Percentiles rank a stretch among this genome's conserved stretches.
Evolutionary conservation across 2,329 filamentous ascomycete species (phyloP).

Genomic region (Polytolypa hystricis): DNA sequence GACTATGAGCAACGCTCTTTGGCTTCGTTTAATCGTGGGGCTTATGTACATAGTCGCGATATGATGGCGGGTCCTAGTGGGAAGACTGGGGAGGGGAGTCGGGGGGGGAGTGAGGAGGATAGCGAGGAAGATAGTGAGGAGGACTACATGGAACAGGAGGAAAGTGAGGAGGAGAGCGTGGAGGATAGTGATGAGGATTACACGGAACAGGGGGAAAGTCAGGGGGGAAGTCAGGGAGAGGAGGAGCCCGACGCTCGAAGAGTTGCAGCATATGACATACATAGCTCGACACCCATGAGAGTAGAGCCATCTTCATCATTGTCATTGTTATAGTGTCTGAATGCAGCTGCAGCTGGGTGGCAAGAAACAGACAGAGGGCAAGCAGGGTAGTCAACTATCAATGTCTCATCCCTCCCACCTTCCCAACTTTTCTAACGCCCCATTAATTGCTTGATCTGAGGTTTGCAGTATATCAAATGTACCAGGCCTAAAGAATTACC

Average conservation of each 20-base stretch:
- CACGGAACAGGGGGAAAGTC: too few species aligned
- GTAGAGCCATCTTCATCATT: not conserved
- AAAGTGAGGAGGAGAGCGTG: not conserved
- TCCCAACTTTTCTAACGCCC: not conserved
- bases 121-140: not conserved
- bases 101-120: not conserved
- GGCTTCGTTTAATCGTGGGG: not conserved
- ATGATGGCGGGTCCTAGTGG: not conserved
- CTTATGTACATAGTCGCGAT: not conserved
- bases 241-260: too few species aligned
- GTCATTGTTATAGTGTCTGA: too few species aligned
- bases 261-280: too few species aligned
- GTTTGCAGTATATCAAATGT: not conserved
- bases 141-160: not conserved
- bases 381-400: not conserved
- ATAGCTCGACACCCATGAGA: too few species aligned
- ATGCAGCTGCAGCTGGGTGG: too few species aligned
- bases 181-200: not conserved
- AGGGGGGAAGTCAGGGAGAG: too few species aligned
- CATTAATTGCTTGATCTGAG: not conserved
- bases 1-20: slow-evolving; percentile 6
- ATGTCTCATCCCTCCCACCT: not conserved
- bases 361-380: not conserved
- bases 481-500: not conserved
- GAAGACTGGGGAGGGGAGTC: not conserved